phyloP scores from a whole-genome alignment of 139 green algal species.

The Mesotaenium endlicherianum region DNA sequence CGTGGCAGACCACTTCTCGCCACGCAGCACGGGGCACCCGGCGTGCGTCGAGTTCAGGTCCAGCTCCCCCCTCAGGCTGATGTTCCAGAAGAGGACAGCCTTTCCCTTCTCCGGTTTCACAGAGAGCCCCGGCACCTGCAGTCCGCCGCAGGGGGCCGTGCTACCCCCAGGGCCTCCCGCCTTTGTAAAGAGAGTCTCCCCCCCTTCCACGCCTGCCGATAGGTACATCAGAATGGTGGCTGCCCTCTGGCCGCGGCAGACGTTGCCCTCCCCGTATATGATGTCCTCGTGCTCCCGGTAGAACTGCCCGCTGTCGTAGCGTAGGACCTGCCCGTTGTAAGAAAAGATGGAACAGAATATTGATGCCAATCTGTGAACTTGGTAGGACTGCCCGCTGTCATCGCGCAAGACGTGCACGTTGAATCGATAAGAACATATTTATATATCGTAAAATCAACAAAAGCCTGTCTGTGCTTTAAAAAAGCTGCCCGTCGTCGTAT shows the following conservation, averaged over 20 bases:
- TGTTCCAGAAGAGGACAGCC: slow-evolving; percentile 1
- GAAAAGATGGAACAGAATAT: not conserved
- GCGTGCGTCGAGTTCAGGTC: slow-evolving; percentile 61
- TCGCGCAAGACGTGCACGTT: no score
- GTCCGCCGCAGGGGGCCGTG: not conserved
- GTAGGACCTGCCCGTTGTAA: not conserved
- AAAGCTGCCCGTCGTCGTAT: no score
- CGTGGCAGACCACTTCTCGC: slow-evolving; percentile 75
- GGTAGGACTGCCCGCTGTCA: no score
- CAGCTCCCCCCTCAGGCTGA: not conserved
- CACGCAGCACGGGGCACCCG: slow-evolving; percentile 67
- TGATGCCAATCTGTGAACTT: no score
- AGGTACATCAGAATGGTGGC: slow-evolving; percentile 20
- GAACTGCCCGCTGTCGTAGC: not conserved
- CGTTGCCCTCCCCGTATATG: not conserved
- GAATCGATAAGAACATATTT: no score
- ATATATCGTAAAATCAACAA: no score
- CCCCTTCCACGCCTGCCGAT: not conserved
- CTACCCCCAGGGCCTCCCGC: not conserved
- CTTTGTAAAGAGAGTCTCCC: slow-evolving; percentile 11
- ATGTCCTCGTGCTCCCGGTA: slow-evolving; percentile 11
- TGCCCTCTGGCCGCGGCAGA: not conserved
- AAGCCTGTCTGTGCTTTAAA: no score
- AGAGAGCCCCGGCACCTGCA: not conserved
- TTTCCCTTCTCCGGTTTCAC: not conserved